Evolutionary conservation across 176 grass and related monocot genomes (phyloP).

Genomic region (Panicum miliaceum): DNA sequence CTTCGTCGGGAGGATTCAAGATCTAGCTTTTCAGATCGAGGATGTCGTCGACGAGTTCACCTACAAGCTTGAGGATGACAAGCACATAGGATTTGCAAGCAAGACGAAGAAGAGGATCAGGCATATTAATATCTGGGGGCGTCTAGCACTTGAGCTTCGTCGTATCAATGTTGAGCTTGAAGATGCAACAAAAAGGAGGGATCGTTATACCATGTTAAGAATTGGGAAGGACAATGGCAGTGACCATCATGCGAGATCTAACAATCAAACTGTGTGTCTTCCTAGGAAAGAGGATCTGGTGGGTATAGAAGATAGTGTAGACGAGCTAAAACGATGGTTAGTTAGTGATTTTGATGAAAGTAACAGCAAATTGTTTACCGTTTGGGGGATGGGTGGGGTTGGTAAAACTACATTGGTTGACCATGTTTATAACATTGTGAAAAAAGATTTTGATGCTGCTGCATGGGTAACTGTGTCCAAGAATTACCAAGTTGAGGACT

Average conservation of each 20-base stretch:
- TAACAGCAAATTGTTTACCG: not conserved
- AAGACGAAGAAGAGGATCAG: slow-evolving; percentile 7
- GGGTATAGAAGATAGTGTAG: not conserved
- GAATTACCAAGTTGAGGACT: not conserved
- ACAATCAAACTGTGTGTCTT: not conserved
- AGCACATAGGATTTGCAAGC: not conserved
- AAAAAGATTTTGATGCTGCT: not conserved
- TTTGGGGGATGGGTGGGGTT: not conserved
- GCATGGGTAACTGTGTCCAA: not conserved
- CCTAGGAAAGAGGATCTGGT: slow-evolving; percentile 7
- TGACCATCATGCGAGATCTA: fast-evolving
- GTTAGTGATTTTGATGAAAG: not conserved
- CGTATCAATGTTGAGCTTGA: not conserved
- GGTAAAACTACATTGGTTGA: slow-evolving; percentile 39
- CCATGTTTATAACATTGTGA: not conserved
- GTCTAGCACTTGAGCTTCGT: not conserved
- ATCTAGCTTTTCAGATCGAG: not conserved
- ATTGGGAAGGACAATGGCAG: too few relatives aligned
- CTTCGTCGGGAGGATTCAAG: not conserved
- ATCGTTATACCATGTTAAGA: not conserved
- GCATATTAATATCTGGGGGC: not conserved
- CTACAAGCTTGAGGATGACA: not conserved
- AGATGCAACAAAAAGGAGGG: not conserved
- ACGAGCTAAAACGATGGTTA: not conserved
- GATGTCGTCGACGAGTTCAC: slow-evolving; percentile 1